These are phyloP conservation scores for Lactarius psammicola DNA, from an alignment of 768 basidiomycete genomes.

Conservation along the genomic window DNA sequence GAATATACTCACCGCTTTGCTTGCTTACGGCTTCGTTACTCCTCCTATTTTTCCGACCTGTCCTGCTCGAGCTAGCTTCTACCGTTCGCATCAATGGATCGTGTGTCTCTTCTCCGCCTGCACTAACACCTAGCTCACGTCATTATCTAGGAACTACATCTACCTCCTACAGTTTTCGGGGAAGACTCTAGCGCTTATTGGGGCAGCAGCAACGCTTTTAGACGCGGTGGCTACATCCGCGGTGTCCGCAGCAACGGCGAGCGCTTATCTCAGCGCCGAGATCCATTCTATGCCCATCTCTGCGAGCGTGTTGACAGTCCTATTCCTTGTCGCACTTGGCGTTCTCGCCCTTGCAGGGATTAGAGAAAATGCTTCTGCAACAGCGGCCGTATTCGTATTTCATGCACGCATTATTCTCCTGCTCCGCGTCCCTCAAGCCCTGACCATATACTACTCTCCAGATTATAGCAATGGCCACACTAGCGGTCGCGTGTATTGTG, in stretches of 20 bases:
- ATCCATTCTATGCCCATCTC: conserved; percentile 23
- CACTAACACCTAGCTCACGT: neutral
- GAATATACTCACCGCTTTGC: conserved; percentile 29
- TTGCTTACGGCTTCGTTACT: conserved; percentile 25
- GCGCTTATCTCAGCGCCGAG: conserved; percentile 27
- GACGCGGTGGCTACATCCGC: conserved; percentile 28
- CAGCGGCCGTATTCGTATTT: conserved; percentile 26
- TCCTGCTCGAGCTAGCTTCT: conserved; percentile 22
- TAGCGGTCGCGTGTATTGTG: conserved; percentile 17
- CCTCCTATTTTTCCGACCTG: conserved; percentile 26
- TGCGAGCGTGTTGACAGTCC: conserved; percentile 16
- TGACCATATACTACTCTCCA: conserved; percentile 3
- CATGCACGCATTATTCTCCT: conserved; percentile 12
- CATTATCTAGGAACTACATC: conserved; percentile 14
- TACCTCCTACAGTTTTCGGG: conserved; percentile 26
- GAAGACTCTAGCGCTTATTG: conserved; percentile 23
- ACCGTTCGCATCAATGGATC: conserved; percentile 25
- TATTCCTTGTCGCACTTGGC: conserved; percentile 23
- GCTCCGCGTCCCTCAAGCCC: neutral
- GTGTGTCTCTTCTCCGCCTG: conserved; percentile 6
- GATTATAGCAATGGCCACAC: conserved; percentile 23
- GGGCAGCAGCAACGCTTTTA: conserved; percentile 25
- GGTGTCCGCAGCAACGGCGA: conserved; percentile 28
- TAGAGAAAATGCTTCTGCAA: conserved; percentile 24
- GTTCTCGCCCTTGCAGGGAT: conserved; percentile 27